Percentiles rank a stretch among this genome's conserved stretches.
phyloP scores from a whole-genome alignment of 2,329 filamentous ascomycete species.

The Fusarium tricinctum region DNA sequence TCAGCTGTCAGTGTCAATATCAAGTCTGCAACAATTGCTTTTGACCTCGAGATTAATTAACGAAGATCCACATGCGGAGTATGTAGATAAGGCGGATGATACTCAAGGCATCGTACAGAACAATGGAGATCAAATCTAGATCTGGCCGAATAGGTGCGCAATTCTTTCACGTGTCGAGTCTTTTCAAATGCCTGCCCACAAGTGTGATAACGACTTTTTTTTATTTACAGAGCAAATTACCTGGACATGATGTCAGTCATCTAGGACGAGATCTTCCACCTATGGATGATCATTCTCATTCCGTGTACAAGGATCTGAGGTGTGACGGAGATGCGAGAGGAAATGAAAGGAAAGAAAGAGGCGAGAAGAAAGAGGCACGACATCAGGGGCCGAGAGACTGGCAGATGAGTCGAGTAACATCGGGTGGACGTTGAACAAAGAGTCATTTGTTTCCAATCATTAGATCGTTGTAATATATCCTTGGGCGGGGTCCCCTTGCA shows the following conservation, averaged over 20 bases:
- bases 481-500: slow-evolving; percentile 14
- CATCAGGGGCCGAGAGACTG: slow-evolving; percentile 23
- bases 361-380: slow-evolving; percentile 39
- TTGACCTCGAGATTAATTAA: too few species aligned
- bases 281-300: slow-evolving; percentile 7
- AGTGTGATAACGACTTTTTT: too few species aligned
- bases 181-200: too few species aligned
- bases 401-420: slow-evolving; percentile 34
- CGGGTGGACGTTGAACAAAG: slow-evolving; percentile 12
- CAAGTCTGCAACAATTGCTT: too few species aligned
- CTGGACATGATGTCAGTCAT: neutral
- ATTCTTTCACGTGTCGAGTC: too few species aligned
- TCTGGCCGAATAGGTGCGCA: too few species aligned
- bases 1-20: too few species aligned
- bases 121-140: too few species aligned
- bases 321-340: slow-evolving; percentile 29
- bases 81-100: too few species aligned
- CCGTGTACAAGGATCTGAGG: slow-evolving; percentile 9
- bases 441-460: slow-evolving; percentile 10
- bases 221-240: neutral
- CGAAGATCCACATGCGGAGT: too few species aligned
- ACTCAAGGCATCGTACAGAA: too few species aligned
- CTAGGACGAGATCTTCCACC: neutral
- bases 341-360: slow-evolving; percentile 16
- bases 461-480: neutral